Evolutionary conservation across 257 asterid genomes (phyloP), one percentile per base, ranked within the genome.

Genomic region (Pogostemon cablin): DNA sequence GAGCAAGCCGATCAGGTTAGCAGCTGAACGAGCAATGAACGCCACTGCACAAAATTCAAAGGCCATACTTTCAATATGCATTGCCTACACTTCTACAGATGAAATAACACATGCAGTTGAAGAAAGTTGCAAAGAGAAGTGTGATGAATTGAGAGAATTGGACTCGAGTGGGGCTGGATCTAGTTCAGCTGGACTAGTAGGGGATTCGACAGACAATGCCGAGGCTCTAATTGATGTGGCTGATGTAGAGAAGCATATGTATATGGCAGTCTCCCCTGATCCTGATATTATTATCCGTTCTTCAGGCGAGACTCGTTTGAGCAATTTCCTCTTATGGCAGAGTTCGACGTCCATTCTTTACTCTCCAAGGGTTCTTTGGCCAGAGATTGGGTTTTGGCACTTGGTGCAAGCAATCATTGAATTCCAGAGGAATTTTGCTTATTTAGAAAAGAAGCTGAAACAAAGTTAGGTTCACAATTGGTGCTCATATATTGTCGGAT

Each of bases 261-360:
- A 81, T 72, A 85, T 87, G 87, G 82, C 90, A 12, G 82, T 73
- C 67, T 80, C 81, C 32, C 93, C 97, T 3, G 83, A 88, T 72
- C 93, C 93, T 46, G 91, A 90, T 70, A 81, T 90, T 65, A 78
- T 90, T 66, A 76, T 86, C 46, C 86, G 97, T 9, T 82, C 96
- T 53, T 88, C 93, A 4, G 93, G 96, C 5, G 97, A 88, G 81
- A 78, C 88, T 32, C 90, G 97, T 1, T 69, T 90, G 59, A 90
- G 96, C 77, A 90, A 90, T 72, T 90, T 90, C 49, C 96, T 90
- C 44, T 73, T 88, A 77, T 90, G 97, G 96, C 97, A 90, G 82
- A 90, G 92, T 69, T 57, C 90, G 49, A 57, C 56, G 25, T 76
- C 88, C 40, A 79, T 90, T 12, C 77, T 90, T 56, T 90, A 90